Conservation (phyloP, 164 flowering plant genomes). For the Euptelea pleiosperma region DNA sequence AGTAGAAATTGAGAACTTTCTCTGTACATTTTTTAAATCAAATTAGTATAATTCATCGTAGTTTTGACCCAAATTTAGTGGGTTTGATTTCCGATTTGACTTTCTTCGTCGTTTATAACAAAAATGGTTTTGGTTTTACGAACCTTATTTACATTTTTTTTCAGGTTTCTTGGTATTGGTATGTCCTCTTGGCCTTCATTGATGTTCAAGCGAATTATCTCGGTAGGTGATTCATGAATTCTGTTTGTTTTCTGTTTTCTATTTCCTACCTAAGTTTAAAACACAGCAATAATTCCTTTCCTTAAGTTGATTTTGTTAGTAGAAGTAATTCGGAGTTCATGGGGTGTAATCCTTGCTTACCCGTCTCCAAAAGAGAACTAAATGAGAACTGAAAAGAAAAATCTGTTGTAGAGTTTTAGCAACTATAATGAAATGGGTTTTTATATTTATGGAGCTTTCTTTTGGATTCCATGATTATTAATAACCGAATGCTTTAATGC, state of each 20-base stretch:
- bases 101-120: no score
- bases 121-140: no score
- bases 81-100: background rate
- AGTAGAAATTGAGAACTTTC: background rate
- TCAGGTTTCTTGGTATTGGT: conserved; percentile 93
- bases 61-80: no score
- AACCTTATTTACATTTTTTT: background rate
- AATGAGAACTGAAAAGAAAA: no score
- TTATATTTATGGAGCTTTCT: background rate
- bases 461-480: background rate
- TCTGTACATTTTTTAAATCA: background rate
- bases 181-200: conserved; percentile 54
- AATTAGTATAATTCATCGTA: background rate
- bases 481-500: conserved; percentile 20
- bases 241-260: background rate
- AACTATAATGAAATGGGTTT: no score
- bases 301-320: background rate
- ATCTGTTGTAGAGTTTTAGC: no score
- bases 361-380: no score
- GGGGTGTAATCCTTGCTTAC: no score
- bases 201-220: conserved; percentile 82
- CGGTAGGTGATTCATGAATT: conserved; percentile 32
- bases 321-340: no score
- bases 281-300: no score
- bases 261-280: background rate